Conservation (phyloP, 2,329 filamentous ascomycete species). For the Dactylellina drechsleri region DNA sequence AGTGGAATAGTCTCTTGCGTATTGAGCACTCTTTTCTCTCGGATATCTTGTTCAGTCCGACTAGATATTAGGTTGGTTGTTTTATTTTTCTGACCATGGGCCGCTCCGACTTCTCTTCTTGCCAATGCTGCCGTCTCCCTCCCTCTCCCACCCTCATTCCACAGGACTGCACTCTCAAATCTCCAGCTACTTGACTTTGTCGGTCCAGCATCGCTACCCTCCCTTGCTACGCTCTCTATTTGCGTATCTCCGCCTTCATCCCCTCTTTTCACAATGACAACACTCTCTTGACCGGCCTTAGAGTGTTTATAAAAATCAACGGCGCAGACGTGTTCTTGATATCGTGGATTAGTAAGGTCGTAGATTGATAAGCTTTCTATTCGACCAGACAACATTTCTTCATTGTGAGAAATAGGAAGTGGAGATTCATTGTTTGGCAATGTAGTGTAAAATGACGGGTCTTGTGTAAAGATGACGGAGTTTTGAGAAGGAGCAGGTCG, state of each 20-base stretch:
- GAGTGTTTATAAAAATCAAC: conserved; percentile 44
- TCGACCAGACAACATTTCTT: neutral
- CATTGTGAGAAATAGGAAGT: neutral
- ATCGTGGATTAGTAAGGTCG: conserved; percentile 2
- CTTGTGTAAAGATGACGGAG: neutral
- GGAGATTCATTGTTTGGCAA: conserved; percentile 1
- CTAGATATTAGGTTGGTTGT: neutral
- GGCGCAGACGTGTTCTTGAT: conserved; percentile 43
- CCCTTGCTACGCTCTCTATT: neutral
- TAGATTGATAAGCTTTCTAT: neutral
- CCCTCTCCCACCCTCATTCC: conserved; percentile 17
- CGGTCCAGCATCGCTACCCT: neutral
- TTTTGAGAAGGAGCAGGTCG: neutral
- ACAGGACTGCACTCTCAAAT: conserved; percentile 35
- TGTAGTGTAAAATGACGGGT: neutral
- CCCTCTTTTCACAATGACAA: conserved; percentile 3
- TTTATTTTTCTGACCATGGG: neutral
- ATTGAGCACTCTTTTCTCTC: neutral
- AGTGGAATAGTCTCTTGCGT: neutral
- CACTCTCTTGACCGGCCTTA: conserved; percentile 18
- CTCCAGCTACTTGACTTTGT: conserved; percentile 12
- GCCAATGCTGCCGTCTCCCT: neutral
- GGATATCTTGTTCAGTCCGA: too few relatives aligned
- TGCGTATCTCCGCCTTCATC: neutral
- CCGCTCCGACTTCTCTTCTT: neutral